These are phyloP conservation scores for Phytopythium delawarense DNA, from an alignment of 352 stramenopile species.

Conservation along the genomic window DNA sequence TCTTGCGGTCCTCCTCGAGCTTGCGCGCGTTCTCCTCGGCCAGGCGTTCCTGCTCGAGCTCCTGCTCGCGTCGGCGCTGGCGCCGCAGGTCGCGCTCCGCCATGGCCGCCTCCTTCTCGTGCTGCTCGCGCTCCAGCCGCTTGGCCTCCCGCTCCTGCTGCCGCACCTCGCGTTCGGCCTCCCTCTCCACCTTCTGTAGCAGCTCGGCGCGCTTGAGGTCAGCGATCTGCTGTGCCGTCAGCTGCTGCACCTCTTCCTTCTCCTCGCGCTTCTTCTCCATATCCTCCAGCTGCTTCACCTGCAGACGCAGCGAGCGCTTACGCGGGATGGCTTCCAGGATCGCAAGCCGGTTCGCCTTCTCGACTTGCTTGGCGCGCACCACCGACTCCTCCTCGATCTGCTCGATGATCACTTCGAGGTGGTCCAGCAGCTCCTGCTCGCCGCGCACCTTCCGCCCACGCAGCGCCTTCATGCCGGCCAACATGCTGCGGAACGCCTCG, in stretches of 20 bases:
- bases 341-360: constrained; percentile 70
- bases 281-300: constrained; percentile 82
- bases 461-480: constrained; percentile 51
- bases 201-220: constrained; percentile 69
- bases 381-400: constrained; percentile 65
- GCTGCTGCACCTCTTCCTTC: constrained; percentile 42
- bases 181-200: constrained; percentile 58
- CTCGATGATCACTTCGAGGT: constrained; percentile 77
- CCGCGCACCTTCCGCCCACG: constrained; percentile 62
- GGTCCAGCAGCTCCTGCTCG: constrained; percentile 73
- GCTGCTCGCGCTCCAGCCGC: constrained; percentile 41
- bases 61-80: constrained; percentile 56
- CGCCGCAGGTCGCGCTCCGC: constrained; percentile 54
- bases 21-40: constrained; percentile 24
- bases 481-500: constrained; percentile 50
- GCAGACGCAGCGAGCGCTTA: constrained; percentile 78
- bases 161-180: constrained; percentile 50
- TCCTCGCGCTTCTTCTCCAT: constrained; percentile 72
- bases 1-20: constrained; percentile 34
- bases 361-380: constrained; percentile 44
- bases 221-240: constrained; percentile 59
- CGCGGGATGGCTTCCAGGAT: constrained; percentile 82
- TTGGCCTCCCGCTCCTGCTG: constrained; percentile 51
- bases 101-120: constrained; percentile 48
- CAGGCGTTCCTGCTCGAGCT: constrained; percentile 41